These are phyloP conservation scores for Ramicandelaber brevisporus DNA, from an alignment of 192 early-diverging fungal species.

Conservation along the genomic window DNA sequence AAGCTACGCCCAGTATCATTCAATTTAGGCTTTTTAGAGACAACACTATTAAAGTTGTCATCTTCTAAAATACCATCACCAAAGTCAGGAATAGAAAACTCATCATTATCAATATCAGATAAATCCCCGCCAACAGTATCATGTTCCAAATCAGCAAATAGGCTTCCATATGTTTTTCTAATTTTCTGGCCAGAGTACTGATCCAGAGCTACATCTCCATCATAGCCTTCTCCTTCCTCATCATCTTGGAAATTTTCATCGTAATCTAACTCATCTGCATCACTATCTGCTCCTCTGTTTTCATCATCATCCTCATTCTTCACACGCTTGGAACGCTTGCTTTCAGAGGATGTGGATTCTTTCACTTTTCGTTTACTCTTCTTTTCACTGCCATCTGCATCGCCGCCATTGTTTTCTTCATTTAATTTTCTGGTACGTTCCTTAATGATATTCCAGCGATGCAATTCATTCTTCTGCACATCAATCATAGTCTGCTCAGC, in stretches of 20 bases:
- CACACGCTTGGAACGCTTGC: slow-evolving; percentile 10
- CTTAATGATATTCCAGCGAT: slow-evolving; percentile 3
- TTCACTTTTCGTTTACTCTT: slow-evolving; percentile 7
- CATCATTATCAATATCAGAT: slow-evolving; percentile 11
- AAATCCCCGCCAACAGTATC: slow-evolving; percentile 15
- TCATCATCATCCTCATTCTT: slow-evolving; percentile 17
- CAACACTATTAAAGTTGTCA: no score
- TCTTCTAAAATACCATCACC: no score
- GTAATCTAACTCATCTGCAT: slow-evolving; percentile 46
- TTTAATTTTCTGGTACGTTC: slow-evolving; percentile 27
- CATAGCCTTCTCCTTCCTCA: slow-evolving; percentile 10
- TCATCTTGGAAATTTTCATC: slow-evolving; percentile 38
- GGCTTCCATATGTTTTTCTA: slow-evolving; percentile 32
- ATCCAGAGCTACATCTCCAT: slow-evolving; percentile 21
- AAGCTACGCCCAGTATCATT: no score
- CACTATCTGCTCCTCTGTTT: slow-evolving; percentile 15
- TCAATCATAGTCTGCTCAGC: slow-evolving; percentile 40
- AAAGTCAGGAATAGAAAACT: no score
- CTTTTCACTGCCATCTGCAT: slow-evolving; percentile 2
- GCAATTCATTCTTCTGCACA: slow-evolving; percentile 8
- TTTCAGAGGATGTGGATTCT: slow-evolving; percentile 3
- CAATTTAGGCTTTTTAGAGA: no score
- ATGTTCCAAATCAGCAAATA: slow-evolving; percentile 17
- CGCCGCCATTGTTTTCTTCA: slow-evolving; percentile 10
- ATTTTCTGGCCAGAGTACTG: slow-evolving; percentile 31